Evolutionary conservation across 2,329 filamentous ascomycete genomes (phyloP).

Genomic region (Aspergillus persii): DNA sequence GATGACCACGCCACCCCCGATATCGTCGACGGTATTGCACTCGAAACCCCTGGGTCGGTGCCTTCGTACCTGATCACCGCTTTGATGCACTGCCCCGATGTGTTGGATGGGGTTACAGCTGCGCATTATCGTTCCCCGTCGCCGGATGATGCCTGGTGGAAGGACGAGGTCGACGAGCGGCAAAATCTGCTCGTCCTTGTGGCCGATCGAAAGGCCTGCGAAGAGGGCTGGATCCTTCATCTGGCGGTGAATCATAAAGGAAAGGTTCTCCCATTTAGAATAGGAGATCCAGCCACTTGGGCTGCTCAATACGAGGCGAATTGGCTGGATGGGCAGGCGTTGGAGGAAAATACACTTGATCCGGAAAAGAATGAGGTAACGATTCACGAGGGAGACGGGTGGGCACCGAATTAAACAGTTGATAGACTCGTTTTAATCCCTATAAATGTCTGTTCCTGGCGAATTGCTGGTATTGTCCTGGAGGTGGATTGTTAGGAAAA

Average conservation of each 20-base stretch:
- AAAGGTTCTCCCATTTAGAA: background rate
- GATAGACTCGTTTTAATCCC: too few species aligned
- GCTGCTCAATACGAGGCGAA: background rate
- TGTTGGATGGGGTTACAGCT: background rate
- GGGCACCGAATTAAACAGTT: too few species aligned
- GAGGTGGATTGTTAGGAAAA: too few species aligned
- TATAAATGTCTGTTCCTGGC: too few species aligned
- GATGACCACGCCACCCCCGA: background rate
- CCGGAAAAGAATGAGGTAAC: too few species aligned
- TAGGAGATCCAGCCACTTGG: background rate
- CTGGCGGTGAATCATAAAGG: background rate
- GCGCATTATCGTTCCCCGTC: too few species aligned
- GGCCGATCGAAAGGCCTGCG: background rate
- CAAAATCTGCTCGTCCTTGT: background rate
- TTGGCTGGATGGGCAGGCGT: background rate
- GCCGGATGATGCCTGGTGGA: background rate
- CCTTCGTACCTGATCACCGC: background rate
- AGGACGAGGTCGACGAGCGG: background rate
- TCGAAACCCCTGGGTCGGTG: background rate
- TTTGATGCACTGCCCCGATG: background rate
- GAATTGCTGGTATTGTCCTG: too few species aligned
- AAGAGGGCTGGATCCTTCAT: background rate
- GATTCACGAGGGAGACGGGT: too few species aligned
- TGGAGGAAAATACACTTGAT: background rate
- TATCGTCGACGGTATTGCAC: background rate